Evolutionary conservation across 768 basidiomycete genomes (phyloP).

Genomic region (Lanmaoa rubissima): DNA sequence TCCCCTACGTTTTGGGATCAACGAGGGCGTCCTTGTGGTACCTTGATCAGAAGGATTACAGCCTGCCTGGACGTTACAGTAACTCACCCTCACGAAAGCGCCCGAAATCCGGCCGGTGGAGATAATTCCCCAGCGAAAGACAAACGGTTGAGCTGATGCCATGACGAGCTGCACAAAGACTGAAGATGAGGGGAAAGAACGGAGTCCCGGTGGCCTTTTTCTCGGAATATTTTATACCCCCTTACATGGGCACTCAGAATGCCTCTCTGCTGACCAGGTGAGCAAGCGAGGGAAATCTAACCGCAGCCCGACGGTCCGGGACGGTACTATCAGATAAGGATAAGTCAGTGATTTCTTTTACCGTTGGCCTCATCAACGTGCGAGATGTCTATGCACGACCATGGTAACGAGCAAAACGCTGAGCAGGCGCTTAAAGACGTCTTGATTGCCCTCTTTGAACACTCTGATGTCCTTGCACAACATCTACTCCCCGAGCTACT

Average conservation of each 20-base stretch:
- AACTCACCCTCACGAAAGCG: slow-evolving; percentile 60
- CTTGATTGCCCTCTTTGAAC: slow-evolving; percentile 59
- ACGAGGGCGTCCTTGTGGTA: slow-evolving; percentile 62
- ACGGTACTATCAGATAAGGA: slow-evolving; percentile 12
- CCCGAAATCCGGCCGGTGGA: slow-evolving; percentile 75
- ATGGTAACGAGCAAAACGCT: neutral
- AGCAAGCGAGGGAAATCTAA: neutral
- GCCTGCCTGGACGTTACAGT: neutral
- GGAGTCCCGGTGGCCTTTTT: neutral
- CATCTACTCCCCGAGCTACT: slow-evolving; percentile 56
- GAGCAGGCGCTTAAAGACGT: slow-evolving; percentile 29
- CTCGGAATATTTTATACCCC: slow-evolving; percentile 3
- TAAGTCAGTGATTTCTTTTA: slow-evolving; percentile 2
- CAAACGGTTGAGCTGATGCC: slow-evolving; percentile 35
- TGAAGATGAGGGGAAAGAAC: neutral
- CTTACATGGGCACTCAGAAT: neutral
- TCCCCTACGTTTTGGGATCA: slow-evolving; percentile 68
- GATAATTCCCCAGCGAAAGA: slow-evolving; percentile 82
- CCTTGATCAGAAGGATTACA: neutral
- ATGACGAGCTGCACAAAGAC: slow-evolving; percentile 7
- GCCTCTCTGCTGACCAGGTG: slow-evolving; percentile 5
- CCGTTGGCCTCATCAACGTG: neutral
- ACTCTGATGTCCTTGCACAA: slow-evolving; percentile 54
- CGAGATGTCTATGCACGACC: slow-evolving; percentile 1
- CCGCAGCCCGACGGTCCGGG: slow-evolving; percentile 4